phyloP scores from a whole-genome alignment of 306 rosid genomes.

The Begonia fuchsioides region DNA sequence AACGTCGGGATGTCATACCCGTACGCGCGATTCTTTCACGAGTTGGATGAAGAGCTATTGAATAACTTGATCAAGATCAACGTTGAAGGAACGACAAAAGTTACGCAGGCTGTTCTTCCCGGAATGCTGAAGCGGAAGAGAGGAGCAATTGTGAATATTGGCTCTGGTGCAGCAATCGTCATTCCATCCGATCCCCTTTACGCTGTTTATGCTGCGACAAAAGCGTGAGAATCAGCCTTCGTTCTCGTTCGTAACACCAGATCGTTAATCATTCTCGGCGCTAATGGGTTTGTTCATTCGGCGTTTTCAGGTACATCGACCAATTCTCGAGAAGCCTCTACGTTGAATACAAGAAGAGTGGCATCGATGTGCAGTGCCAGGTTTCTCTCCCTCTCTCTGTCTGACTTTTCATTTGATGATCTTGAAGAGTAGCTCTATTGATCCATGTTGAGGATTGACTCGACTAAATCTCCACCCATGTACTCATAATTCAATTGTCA shows the following conservation, averaged over 20 bases:
- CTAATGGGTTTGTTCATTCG: not conserved
- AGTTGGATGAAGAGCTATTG: constrained; percentile 66
- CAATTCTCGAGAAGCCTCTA: constrained; percentile 85
- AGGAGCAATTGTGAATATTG: constrained; percentile 89
- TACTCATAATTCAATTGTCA: too few relatives aligned
- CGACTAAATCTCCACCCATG: too few relatives aligned
- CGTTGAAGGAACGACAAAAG: constrained; percentile 75
- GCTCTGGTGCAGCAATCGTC: constrained; percentile 85
- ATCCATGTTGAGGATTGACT: not conserved
- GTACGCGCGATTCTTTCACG: constrained; percentile 79
- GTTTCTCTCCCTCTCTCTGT: constrained; percentile 19
- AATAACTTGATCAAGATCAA: constrained; percentile 66
- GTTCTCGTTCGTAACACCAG: too few relatives aligned
- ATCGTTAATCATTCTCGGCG: too few relatives aligned
- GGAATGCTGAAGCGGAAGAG: constrained; percentile 81
- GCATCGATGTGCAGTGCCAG: constrained; percentile 99
- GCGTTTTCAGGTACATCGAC: constrained; percentile 61
- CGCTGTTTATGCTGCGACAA: constrained; percentile 89
- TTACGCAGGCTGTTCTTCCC: constrained; percentile 67
- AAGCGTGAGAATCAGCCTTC: constrained; percentile 45
- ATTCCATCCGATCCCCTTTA: constrained; percentile 94
- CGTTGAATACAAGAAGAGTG: constrained; percentile 90
- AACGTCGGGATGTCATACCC: constrained; percentile 89
- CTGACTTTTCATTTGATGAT: not conserved
- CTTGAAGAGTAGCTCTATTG: too few relatives aligned